Conservation (phyloP, 2,329 filamentous ascomycete species). For the Penicillium sp. region DNA sequence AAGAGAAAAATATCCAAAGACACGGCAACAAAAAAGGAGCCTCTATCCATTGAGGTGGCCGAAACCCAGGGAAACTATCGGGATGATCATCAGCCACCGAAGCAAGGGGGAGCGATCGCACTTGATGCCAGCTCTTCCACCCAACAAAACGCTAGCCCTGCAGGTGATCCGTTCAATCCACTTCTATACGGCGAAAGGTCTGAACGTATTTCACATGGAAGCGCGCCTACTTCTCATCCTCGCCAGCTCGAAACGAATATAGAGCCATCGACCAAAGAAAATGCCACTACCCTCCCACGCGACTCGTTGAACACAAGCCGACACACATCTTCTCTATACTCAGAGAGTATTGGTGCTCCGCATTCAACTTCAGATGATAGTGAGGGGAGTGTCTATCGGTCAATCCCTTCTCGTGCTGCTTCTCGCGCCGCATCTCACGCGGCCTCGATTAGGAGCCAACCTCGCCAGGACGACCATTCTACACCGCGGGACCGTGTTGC, state of each 20-base stretch:
- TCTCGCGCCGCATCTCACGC: conserved; percentile 24
- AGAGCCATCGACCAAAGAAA: conserved; percentile 3
- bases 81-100: conserved; percentile 20
- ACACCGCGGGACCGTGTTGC: conserved; percentile 33
- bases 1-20: conserved; percentile 27
- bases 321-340: conserved; percentile 12
- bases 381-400: conserved; percentile 21
- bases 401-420: conserved; percentile 22
- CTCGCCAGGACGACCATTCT: conserved; percentile 22
- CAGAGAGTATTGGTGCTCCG: conserved; percentile 20
- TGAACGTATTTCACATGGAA: neutral
- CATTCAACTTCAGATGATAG: conserved; percentile 29
- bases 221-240: conserved; percentile 14
- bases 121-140: conserved; percentile 17
- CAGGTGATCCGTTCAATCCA: conserved; percentile 16
- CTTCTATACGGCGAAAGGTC: neutral
- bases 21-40: conserved; percentile 17
- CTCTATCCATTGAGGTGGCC: conserved; percentile 20
- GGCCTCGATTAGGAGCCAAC: conserved; percentile 21
- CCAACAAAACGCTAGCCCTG: conserved; percentile 21
- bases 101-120: conserved; percentile 25
- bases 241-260: conserved; percentile 9
- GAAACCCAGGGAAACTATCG: conserved; percentile 21
- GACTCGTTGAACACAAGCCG: conserved; percentile 7
- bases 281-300: conserved; percentile 1